phyloP scores from a whole-genome alignment of 345 rosid genomes.

The Aegle marmelos region DNA sequence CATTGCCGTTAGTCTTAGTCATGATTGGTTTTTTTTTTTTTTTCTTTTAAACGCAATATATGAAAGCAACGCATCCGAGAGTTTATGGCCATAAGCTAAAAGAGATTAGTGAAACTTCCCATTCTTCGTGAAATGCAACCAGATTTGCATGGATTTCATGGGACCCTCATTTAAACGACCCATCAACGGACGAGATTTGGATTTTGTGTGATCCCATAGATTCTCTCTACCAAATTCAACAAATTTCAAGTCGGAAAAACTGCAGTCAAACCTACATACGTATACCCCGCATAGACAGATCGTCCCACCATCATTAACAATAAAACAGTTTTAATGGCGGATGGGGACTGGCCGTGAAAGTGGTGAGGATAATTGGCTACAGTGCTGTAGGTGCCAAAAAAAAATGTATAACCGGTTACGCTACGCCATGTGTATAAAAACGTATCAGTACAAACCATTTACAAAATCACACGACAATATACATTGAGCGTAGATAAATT shows the following conservation, averaged over 20 bases:
- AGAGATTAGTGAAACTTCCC: background rate
- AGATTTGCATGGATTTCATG: background rate
- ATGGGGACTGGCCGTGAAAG: too few species aligned
- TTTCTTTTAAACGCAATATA: too few species aligned
- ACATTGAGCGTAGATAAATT: fast-evolving
- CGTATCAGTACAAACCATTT: too few species aligned
- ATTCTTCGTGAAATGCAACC: background rate
- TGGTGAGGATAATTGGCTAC: too few species aligned
- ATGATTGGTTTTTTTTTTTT: background rate
- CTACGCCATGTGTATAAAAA: too few species aligned
- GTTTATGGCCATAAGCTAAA: background rate
- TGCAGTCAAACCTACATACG: fast-evolving
- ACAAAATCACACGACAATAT: too few species aligned
- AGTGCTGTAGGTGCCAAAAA: too few species aligned
- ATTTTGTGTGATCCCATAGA: background rate
- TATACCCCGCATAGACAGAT: too few species aligned
- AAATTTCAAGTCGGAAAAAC: background rate
- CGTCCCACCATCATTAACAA: background rate
- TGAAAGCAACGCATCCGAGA: background rate
- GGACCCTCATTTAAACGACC: background rate
- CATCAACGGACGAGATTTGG: background rate
- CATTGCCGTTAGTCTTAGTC: background rate
- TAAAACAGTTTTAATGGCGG: background rate
- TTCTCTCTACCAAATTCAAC: background rate
- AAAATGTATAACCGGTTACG: too few species aligned